Percentiles rank a stretch among this genome's conserved stretches.
Evolutionary conservation across 2,329 filamentous ascomycete species (phyloP).

Genomic region (Claviceps fusiformis): DNA sequence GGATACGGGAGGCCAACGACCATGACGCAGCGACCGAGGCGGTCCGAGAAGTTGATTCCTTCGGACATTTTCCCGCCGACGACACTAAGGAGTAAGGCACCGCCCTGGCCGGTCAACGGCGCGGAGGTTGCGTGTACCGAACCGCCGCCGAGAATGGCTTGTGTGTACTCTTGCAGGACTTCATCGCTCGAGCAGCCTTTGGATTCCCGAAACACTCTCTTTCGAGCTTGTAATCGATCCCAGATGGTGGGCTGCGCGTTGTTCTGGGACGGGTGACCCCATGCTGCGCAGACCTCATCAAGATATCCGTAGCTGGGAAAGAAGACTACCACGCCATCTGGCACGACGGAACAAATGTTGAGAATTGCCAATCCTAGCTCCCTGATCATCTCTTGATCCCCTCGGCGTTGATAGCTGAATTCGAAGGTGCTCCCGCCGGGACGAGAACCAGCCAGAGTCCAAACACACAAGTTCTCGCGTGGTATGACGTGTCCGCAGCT

Average conservation of each 20-base stretch:
- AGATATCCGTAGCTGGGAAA: conserved; percentile 93
- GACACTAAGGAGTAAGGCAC: conserved; percentile 76
- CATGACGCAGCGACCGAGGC: conserved; percentile 74
- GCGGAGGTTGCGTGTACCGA: background rate
- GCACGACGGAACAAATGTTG: conserved; percentile 58
- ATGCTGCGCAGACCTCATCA: conserved; percentile 52
- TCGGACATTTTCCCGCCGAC: conserved; percentile 92
- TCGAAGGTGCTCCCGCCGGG: conserved; percentile 48
- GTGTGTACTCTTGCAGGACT: conserved; percentile 58
- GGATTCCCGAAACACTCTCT: conserved; percentile 47
- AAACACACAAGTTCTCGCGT: conserved; percentile 63
- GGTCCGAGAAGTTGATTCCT: conserved; percentile 95
- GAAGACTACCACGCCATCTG: conserved; percentile 85
- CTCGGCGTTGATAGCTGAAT: conserved; percentile 73
- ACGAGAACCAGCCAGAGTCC: conserved; percentile 43
- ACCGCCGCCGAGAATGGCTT: conserved; percentile 42
- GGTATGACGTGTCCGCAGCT: conserved; percentile 95
- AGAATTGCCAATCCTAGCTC: conserved; percentile 64
- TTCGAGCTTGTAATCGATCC: conserved; percentile 43
- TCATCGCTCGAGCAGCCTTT: conserved; percentile 49
- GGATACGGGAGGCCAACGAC: conserved; percentile 91
- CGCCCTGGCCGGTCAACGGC: conserved; percentile 23
- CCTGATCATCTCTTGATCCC: conserved; percentile 52
- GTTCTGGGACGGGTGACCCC: conserved; percentile 30
- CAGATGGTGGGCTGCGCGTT: conserved; percentile 33